phyloP scores from a whole-genome alignment of 768 basidiomycete genomes.

The Phylloporus sp. region DNA sequence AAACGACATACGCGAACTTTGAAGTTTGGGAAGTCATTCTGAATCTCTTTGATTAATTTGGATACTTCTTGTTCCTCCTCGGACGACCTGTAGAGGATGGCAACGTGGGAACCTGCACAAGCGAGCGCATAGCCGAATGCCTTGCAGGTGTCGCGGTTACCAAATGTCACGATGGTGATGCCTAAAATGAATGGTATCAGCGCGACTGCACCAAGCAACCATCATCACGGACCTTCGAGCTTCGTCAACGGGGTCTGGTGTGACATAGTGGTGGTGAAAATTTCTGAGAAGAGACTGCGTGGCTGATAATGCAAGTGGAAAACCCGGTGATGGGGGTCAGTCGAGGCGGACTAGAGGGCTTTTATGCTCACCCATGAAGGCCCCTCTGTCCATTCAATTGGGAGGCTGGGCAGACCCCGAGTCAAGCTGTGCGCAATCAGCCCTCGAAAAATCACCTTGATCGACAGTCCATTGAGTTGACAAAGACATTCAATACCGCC shows the following conservation, averaged over 20 bases:
- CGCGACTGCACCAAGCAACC: not conserved
- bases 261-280: conserved; percentile 11
- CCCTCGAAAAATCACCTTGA: too few species aligned
- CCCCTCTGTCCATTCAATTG: conserved; percentile 17
- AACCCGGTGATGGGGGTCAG: not conserved
- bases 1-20: conserved; percentile 33
- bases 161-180: conserved; percentile 56
- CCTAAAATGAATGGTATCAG: conserved; percentile 25
- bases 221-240: conserved; percentile 26
- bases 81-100: conserved; percentile 58
- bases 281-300: conserved; percentile 2
- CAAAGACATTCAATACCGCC: too few species aligned
- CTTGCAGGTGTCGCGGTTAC: conserved; percentile 57
- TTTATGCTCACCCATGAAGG: conserved; percentile 12
- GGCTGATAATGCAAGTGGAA: conserved; percentile 9
- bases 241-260: conserved; percentile 7
- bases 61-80: conserved; percentile 47
- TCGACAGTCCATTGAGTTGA: too few species aligned
- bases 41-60: conserved; percentile 30
- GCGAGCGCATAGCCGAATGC: conserved; percentile 53
- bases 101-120: conserved; percentile 52
- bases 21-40: conserved; percentile 40
- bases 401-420: too few species aligned
- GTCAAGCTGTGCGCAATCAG: too few species aligned
- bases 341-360: not conserved